Base-by-base conservation (phyloP, 73 alveolate genomes). In the Paramecium biaurelia region DNA sequence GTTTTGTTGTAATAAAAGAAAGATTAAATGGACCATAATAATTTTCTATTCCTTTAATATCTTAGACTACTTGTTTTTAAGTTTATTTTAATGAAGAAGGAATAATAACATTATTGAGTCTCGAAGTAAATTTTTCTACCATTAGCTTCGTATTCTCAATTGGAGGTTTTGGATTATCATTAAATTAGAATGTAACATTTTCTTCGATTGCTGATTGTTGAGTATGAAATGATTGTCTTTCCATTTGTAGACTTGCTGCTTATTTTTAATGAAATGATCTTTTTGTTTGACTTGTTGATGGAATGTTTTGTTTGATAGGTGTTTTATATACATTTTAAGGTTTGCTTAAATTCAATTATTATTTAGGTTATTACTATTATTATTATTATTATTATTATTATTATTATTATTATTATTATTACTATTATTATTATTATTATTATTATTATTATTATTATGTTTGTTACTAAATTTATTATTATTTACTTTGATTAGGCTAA, bases 21-120 rank as follows among this genome's bases (percentile, higher is more conserved):
- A 72, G 38, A 72, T 72, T 72, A 10, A 14, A 32, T 34, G 86
- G 86, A 72, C 86, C 86, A 35, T 32, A 72, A 72, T 34, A 72
- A 20, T 20, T 34, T 72, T 72, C 86, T 4, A 72, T 72, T 35
- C 86, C 86, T 72, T 72, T 72, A 4, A 72, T 26, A 15, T 32
- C 86, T 34, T 7, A 72, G 0, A 32, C 8, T 4, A 3, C 38
- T 72, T 63, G 8, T 26, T 63, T 63, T 63, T 63, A 63, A 63
- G 24, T 26, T 30, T 11, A 63, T 26, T 63, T 63, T 32, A 32
- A 63, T 10, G 84, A 26, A 7, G 26, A 30, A 1, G 49, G 49
- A 3, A 63, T 63, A 12, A 3, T 63, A 5, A 63, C 26, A 24
- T 63, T 63, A 63, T 63, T 63, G 18, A 63, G 45, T 63, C 84